Evolutionary conservation across 1,139 yeast species (phyloP).

Genomic region (Zhuliangozyma blackwelliae): DNA sequence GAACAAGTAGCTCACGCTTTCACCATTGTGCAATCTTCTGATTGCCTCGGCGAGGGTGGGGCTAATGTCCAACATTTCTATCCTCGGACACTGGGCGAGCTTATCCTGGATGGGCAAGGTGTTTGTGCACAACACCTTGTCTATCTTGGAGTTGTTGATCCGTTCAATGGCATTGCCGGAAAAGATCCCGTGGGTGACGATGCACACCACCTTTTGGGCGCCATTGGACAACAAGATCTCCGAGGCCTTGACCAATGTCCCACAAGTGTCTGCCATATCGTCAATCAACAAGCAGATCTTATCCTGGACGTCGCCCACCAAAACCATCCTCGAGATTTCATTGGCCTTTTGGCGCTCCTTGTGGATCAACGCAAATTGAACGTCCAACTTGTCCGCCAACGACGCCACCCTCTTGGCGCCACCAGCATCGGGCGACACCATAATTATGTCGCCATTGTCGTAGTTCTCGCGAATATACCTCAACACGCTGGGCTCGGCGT

Average conservation of each 20-base stretch:
- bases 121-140: constrained; percentile 86
- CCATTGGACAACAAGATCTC: constrained; percentile 78
- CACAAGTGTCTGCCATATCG: constrained; percentile 99
- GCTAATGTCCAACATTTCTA: constrained; percentile 80
- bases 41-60: constrained; percentile 94
- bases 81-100: constrained; percentile 61
- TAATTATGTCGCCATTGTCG: constrained; percentile 63
- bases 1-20: constrained; percentile 86
- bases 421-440: constrained; percentile 97
- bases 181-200: constrained; percentile 92
- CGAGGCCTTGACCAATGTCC: constrained; percentile 94
- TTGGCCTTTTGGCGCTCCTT: constrained; percentile 95
- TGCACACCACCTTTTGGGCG: constrained; percentile 84
- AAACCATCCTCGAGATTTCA: constrained; percentile 90
- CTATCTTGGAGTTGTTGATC: constrained; percentile 73
- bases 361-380: constrained; percentile 93
- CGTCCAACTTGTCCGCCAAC: constrained; percentile 85
- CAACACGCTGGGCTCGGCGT: constrained; percentile 93
- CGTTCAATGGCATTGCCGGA: constrained; percentile 84
- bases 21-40: constrained; percentile 95
- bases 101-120: constrained; percentile 90
- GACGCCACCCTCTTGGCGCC: constrained; percentile 98
- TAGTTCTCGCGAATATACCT: constrained; percentile 78
- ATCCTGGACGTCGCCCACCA: constrained; percentile 90
- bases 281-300: constrained; percentile 89